These are phyloP conservation scores for Globisporangium middletonii DNA, from an alignment of 352 stramenopile species.

Conservation along the genomic window DNA sequence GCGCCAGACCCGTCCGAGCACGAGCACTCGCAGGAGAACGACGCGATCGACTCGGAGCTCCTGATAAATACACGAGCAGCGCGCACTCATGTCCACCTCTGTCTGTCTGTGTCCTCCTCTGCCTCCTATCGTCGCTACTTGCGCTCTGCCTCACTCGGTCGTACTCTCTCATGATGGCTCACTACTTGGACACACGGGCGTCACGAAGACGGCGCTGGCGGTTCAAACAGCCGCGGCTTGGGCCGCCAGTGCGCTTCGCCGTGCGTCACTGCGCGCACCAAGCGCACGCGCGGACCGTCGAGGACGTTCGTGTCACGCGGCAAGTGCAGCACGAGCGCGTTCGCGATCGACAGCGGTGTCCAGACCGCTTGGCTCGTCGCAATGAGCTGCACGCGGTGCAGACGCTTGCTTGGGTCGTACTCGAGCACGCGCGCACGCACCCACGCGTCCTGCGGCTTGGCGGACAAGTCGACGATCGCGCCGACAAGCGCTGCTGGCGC, in stretches of 20 bases:
- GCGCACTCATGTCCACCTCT: too few relatives aligned
- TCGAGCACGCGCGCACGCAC: constrained; percentile 61
- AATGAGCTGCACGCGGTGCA: constrained; percentile 70
- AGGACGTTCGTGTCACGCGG: constrained; percentile 43
- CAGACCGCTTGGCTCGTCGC: constrained; percentile 52
- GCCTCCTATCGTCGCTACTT: too few relatives aligned
- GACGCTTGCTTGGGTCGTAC: constrained; percentile 52
- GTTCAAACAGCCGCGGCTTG: constrained; percentile 56
- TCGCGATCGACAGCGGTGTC: constrained; percentile 41
- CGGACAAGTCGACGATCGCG: constrained; percentile 71
- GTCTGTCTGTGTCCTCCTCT: too few relatives aligned
- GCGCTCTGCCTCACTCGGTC: neutral
- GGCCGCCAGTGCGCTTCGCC: constrained; percentile 61
- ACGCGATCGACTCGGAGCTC: too few relatives aligned
- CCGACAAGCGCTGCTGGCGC: constrained; percentile 36
- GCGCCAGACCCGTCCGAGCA: too few relatives aligned
- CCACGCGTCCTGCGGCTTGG: constrained; percentile 64
- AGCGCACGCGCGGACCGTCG: constrained; percentile 49
- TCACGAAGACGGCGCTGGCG: constrained; percentile 2
- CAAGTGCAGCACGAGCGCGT: constrained; percentile 69
- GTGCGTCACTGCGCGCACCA: constrained; percentile 56
- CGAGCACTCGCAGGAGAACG: too few relatives aligned
- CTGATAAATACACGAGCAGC: too few relatives aligned
- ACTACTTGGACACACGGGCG: too few relatives aligned
- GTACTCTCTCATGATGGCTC: neutral